phyloP scores from a whole-genome alignment of 2,329 filamentous ascomycete genomes.

The Colletotrichum liaoningense region DNA sequence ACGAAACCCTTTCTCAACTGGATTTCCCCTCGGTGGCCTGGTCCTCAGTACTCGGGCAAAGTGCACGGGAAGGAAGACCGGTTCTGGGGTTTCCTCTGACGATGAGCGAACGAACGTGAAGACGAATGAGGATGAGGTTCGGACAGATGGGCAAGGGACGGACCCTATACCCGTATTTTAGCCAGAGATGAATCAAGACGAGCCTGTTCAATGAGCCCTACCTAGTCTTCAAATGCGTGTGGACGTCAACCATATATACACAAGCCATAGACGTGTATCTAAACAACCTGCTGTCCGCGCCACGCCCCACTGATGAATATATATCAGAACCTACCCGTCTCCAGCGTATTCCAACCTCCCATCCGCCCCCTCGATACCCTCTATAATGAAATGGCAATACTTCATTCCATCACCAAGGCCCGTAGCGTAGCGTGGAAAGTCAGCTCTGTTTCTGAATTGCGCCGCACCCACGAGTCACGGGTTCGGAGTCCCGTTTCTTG shows the following conservation, averaged over 20 bases:
- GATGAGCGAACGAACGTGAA: constrained; percentile 13
- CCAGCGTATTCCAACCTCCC: too few relatives aligned
- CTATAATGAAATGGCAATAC: too few relatives aligned
- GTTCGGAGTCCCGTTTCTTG: too few relatives aligned
- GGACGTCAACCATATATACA: background rate
- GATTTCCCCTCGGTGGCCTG: background rate
- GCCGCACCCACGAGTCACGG: too few relatives aligned
- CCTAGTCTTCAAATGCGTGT: background rate
- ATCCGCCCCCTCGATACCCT: too few relatives aligned
- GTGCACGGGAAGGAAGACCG: background rate
- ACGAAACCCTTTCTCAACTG: background rate
- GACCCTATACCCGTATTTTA: constrained; percentile 1
- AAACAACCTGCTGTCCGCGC: too few relatives aligned
- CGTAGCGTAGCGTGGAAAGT: too few relatives aligned
- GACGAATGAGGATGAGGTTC: constrained; percentile 11
- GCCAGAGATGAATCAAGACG: constrained; percentile 25
- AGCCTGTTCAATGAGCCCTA: background rate
- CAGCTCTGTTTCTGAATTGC: too few relatives aligned
- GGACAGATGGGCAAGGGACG: background rate
- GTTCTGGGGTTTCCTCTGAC: background rate
- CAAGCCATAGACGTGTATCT: too few relatives aligned
- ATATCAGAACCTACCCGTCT: too few relatives aligned
- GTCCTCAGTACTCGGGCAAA: background rate
- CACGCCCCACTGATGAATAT: too few relatives aligned
- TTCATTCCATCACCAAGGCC: too few relatives aligned